Evolutionary conservation across 768 basidiomycete genomes (phyloP).

Genomic region (Trametes cinnabarina): DNA sequence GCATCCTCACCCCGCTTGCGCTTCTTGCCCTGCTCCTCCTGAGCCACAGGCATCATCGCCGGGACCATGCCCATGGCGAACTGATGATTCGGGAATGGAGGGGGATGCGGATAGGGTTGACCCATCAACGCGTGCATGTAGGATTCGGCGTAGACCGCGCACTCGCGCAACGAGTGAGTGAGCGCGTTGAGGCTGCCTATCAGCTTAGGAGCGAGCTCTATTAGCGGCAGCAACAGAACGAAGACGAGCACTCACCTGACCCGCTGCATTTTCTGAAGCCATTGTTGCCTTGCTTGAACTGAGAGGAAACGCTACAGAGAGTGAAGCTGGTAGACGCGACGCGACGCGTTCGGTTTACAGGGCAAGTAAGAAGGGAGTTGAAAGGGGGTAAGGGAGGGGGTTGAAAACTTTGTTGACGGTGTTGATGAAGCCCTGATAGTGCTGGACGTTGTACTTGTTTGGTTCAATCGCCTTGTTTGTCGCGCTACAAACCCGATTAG

Average conservation of each 20-base stretch:
- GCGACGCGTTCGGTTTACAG: slow-evolving; percentile 24
- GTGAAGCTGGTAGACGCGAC: slow-evolving; percentile 23
- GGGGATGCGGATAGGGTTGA: slow-evolving; percentile 3
- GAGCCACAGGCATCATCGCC: slow-evolving; percentile 13
- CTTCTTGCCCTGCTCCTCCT: slow-evolving; percentile 43
- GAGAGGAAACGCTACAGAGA: neutral
- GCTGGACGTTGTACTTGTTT: slow-evolving; percentile 28
- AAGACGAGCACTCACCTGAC: slow-evolving; percentile 29
- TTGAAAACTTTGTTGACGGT: slow-evolving; percentile 37
- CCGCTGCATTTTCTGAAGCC: slow-evolving; percentile 21
- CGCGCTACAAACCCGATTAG: slow-evolving; percentile 17
- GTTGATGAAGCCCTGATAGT: slow-evolving; percentile 26
- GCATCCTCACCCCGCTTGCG: slow-evolving; percentile 41
- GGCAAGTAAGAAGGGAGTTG: slow-evolving; percentile 27
- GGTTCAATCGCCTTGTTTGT: slow-evolving; percentile 25
- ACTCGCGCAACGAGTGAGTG: slow-evolving; percentile 62
- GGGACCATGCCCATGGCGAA: slow-evolving; percentile 13
- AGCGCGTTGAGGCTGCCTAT: slow-evolving; percentile 51
- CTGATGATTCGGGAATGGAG: slow-evolving; percentile 23
- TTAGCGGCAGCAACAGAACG: neutral
- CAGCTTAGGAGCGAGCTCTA: slow-evolving; percentile 41
- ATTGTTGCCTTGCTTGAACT: slow-evolving; percentile 4
- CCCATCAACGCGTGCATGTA: slow-evolving; percentile 50
- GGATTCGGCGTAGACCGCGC: slow-evolving; percentile 57
- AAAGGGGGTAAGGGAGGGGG: slow-evolving; percentile 37